Percentiles rank a stretch among this genome's conserved stretches.
Evolutionary conservation across 768 basidiomycete species (phyloP).

Genomic region (Suillus lakei): DNA sequence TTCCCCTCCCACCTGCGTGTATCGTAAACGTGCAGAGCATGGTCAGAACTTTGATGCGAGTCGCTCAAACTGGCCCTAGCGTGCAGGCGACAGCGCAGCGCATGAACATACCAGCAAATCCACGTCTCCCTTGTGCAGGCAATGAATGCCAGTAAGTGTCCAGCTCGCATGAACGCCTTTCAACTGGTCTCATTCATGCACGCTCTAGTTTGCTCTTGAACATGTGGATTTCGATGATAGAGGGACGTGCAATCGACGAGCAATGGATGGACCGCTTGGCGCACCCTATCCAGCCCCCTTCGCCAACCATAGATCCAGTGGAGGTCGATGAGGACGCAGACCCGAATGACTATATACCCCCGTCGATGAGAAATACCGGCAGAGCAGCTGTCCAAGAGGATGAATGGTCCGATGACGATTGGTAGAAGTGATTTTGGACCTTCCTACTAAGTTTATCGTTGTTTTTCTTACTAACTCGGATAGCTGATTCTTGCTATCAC

Average conservation of each 20-base stretch:
- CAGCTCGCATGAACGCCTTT: background rate
- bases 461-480: background rate
- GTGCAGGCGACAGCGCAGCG: conserved; percentile 38
- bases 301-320: conserved; percentile 15
- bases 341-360: conserved; percentile 21
- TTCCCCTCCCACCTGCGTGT: conserved; percentile 31
- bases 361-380: conserved; percentile 11
- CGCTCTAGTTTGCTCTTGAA: conserved; percentile 42
- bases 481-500: background rate
- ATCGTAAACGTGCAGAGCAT: conserved; percentile 47
- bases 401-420: conserved; percentile 35
- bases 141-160: conserved; percentile 54
- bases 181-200: conserved; percentile 4
- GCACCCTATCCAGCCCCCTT: conserved; percentile 17
- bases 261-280: conserved; percentile 34
- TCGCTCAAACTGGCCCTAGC: conserved; percentile 21
- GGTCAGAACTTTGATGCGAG: conserved; percentile 45
- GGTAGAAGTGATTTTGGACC: conserved; percentile 17
- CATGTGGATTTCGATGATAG: conserved; percentile 52
- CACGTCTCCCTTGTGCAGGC: conserved; percentile 50
- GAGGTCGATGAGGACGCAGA: conserved; percentile 10
- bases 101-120: conserved; percentile 37
- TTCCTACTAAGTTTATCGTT: background rate
- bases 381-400: conserved; percentile 19
- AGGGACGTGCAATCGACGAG: conserved; percentile 51